Evolutionary conservation across 108 stramenopile species (phyloP), one percentile per base, ranked within the genome.

Genomic region (Fistulifera solaris): DNA sequence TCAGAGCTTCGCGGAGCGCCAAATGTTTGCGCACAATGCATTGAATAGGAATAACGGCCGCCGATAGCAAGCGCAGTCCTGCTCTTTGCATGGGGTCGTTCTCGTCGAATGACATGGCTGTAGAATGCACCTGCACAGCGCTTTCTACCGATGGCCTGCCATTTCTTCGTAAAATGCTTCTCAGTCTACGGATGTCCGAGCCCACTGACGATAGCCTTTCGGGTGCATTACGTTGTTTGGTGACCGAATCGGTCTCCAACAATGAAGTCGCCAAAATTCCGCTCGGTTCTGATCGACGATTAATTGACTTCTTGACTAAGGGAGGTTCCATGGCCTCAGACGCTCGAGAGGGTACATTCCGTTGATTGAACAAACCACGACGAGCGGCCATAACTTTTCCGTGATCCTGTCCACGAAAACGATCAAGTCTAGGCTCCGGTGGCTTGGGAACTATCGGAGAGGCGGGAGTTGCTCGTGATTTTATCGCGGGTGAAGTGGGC

Each of bases 41-140:
- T 60, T 91, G 89, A 58, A 91, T 87, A 0, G 85, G 89, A 62
- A 91, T 79, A 0, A 84, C 83, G 22, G 89, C 83, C 11, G 83
- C 81, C 39, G 81, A 80, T 16, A 90, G 58, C 0, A 90, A 65
- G 17, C 78, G 65, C 18, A 86, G 63, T 13, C 89, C 85, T 42
- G 83, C 81, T 7, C 78, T 65, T 55, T 87, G 85, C 62, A 87
- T 81, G 13, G 89, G 85, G 59, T 90, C 85, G 53, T 70, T 78
- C 40, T 69, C 64, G 40, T 72, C 65, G 46, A 62, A 77, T 8
- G 44, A 45, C 21, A 21, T 45, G 19, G 44, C 21, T 45, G 19
- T 21, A 3, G 44, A 45, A 45, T 45, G 44, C 7, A 21, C 11
- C 21, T 4, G 16, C 19, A 45, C 44, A 17, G 11, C 44, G 11